phyloP scores from a whole-genome alignment of 2,329 filamentous ascomycete genomes.

The Hymenoscyphus salicellus region DNA sequence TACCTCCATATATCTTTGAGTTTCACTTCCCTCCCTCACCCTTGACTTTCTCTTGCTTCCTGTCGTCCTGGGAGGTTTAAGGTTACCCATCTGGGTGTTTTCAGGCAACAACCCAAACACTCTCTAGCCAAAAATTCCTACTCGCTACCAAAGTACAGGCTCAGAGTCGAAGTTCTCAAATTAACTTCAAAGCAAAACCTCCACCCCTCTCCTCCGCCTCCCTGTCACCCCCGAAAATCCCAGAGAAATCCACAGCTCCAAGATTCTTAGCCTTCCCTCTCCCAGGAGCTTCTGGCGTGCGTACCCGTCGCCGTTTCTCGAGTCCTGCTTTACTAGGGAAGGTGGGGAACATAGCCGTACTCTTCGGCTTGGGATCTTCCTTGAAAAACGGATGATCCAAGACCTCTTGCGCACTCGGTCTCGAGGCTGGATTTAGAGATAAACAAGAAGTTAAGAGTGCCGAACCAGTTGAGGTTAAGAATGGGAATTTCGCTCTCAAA shows the following conservation, averaged over 20 bases:
- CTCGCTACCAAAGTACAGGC: too few species aligned
- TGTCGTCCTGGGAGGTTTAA: too few species aligned
- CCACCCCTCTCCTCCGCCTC: conserved; percentile 64
- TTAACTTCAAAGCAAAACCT: conserved; percentile 64
- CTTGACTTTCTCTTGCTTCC: too few species aligned
- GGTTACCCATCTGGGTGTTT: too few species aligned
- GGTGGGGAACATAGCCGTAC: conserved; percentile 89
- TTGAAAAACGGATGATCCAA: conserved; percentile 79
- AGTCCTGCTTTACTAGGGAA: conserved; percentile 94
- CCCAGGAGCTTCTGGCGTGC: conserved; percentile 79
- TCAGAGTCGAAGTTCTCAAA: too few species aligned
- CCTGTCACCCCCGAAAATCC: conserved; percentile 61
- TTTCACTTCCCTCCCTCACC: too few species aligned
- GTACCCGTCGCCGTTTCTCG: conserved; percentile 70
- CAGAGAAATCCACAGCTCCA: conserved; percentile 61
- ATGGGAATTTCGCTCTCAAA: conserved; percentile 75
- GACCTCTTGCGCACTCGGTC: conserved; percentile 71
- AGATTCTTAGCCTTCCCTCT: conserved; percentile 62
- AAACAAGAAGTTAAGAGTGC: conserved; percentile 68
- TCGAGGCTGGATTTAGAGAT: conserved; percentile 66
- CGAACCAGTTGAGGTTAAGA: conserved; percentile 72
- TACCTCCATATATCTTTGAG: too few species aligned
- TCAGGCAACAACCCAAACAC: too few species aligned
- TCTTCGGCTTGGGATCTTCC: conserved; percentile 87
- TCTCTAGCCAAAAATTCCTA: too few species aligned